Base-by-base conservation (phyloP, 306 rosid genomes). In the Geum urbanum region DNA sequence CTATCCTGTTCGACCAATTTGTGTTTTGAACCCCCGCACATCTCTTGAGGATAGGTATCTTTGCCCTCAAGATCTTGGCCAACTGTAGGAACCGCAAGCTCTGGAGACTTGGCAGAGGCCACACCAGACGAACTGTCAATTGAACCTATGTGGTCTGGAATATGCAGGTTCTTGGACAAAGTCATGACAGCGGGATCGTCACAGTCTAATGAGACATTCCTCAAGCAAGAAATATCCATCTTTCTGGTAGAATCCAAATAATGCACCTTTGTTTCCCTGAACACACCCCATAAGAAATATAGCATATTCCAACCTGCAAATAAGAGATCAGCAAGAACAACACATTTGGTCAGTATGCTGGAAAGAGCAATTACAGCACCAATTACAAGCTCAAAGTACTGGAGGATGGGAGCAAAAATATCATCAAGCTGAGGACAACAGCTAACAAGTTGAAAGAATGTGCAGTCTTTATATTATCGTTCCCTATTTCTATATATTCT, bases 261-360 rank as follows among this genome's bases (percentile, higher is more conserved):
- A 76, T 73, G 82, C 56, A 52, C 61, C 82, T 81, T 90, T 70
- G 75, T 79, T 56, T 92, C 92, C 79, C 82, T 86, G 81, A 92
- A 90, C 66, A 90, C 87, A 43, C 98, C 98, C 98, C 98, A 92
- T 66, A 92, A 78, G 88, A 79, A 92, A 78, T 83, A 88, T 61
- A 92, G 76, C 84, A 79, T 90, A 85, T 92, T 92, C 98, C 98
- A 92, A 81, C 97, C 98, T 92, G 90, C 75, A 67, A 82, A 70
- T 50, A 65, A 49, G 39, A 72, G 63, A 74, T 11, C 37, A 32
- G 37, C 37, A 32, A 32, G 37, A 32, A 32, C 37, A 32, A 32
- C 3, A 3, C 3, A 32, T 32, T 32, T 3, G 37, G 37, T 32
- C 37, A 32, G 37, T 32, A 32, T 32, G 37, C 37, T 32, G 37